Evolutionary conservation across 179 eudicot species (phyloP).

Genomic region (Carnegiea gigantea): DNA sequence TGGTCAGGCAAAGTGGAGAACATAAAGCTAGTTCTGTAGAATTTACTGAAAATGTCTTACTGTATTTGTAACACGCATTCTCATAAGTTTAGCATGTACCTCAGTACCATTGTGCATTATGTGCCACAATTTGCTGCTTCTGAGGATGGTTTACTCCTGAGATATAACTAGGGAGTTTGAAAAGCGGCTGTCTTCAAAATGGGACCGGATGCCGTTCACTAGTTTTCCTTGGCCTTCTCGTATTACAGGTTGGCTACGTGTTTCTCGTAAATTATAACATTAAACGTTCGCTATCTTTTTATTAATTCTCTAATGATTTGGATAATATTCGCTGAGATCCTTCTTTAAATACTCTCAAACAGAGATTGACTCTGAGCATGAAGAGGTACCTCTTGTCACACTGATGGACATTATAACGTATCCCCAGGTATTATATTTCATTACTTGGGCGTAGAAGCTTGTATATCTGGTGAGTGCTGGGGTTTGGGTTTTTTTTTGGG

Average conservation of each 20-base stretch:
- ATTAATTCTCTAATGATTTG: background rate
- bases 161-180: slow-evolving; percentile 41
- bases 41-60: background rate
- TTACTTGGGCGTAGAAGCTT: too few species aligned
- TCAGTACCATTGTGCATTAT: background rate
- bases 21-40: background rate
- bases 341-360: slow-evolving; percentile 11
- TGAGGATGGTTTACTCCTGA: background rate
- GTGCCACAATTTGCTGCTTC: background rate
- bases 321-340: slow-evolving; percentile 7
- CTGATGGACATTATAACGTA: slow-evolving; percentile 64
- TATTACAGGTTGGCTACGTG: slow-evolving; percentile 34
- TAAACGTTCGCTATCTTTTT: background rate
- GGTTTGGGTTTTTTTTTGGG: too few species aligned
- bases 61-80: background rate
- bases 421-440: slow-evolving; percentile 49
- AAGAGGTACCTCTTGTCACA: slow-evolving; percentile 61
- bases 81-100: background rate
- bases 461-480: too few species aligned
- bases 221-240: slow-evolving; percentile 72
- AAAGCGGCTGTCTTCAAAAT: slow-evolving; percentile 50
- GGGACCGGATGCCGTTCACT: slow-evolving; percentile 64
- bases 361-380: slow-evolving; percentile 51
- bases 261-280: background rate
- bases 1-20: background rate